A percentile compares a stretch with the other conserved stretches of the same genome.
Conservation (phyloP, 2,329 filamentous ascomycete species). For the Chalaropsis ovoidea region DNA sequence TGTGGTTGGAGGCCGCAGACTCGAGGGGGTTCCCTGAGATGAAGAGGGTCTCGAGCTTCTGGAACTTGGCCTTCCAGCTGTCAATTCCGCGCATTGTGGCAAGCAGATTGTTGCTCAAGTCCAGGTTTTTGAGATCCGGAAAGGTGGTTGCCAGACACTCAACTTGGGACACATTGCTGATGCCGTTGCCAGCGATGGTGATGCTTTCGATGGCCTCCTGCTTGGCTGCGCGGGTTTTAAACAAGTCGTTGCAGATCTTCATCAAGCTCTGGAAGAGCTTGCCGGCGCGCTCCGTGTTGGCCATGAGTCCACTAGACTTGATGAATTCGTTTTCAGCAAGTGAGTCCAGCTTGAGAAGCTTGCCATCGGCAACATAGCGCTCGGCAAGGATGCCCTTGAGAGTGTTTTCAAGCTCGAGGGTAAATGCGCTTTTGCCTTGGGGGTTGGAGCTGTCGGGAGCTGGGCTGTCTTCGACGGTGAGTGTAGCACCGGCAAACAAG, state of each 20-base stretch:
- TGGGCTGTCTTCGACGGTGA: constrained; percentile 33
- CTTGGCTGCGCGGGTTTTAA: constrained; percentile 61
- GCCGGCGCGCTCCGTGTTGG: constrained; percentile 56
- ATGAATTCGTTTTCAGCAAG: constrained; percentile 65
- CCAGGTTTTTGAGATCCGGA: constrained; percentile 76
- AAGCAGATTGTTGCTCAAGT: constrained; percentile 77
- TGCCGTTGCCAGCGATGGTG: constrained; percentile 68
- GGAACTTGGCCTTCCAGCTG: constrained; percentile 71
- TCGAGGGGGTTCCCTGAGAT: constrained; percentile 68
- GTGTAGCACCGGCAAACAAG: constrained; percentile 53
- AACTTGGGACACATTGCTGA: constrained; percentile 61
- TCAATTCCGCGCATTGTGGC: constrained; percentile 56
- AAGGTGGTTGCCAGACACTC: constrained; percentile 68
- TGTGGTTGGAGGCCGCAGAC: constrained; percentile 48
- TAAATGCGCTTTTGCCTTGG: constrained; percentile 38
- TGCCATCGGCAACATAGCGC: constrained; percentile 61
- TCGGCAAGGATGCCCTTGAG: constrained; percentile 61
- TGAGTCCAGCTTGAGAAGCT: constrained; percentile 73
- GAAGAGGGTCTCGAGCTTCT: constrained; percentile 68
- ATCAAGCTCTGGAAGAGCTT: constrained; percentile 92
- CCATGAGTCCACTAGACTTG: constrained; percentile 64
- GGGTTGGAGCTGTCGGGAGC: constrained; percentile 4
- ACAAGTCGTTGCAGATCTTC: constrained; percentile 69
- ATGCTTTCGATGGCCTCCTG: constrained; percentile 71
- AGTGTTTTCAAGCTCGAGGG: constrained; percentile 55